Evolutionary conservation across 306 rosid genomes (phyloP).

Genomic region (Delonix regia): DNA sequence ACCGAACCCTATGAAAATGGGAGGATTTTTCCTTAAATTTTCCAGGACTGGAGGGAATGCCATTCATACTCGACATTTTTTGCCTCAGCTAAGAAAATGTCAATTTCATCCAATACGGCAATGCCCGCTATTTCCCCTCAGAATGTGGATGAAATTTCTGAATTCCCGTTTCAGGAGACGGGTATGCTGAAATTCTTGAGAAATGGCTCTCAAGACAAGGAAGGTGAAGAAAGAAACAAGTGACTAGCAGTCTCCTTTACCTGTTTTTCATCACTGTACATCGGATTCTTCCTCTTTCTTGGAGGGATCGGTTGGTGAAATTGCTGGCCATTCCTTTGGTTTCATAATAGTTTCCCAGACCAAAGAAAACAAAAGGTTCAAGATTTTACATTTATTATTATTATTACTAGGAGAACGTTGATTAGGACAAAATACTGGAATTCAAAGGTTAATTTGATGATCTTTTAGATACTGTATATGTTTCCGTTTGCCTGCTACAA

Average conservation of each 20-base stretch:
- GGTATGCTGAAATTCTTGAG: constrained; percentile 13
- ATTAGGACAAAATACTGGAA: not conserved
- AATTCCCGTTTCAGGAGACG: constrained; percentile 13
- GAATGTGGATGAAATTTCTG: constrained; percentile 2
- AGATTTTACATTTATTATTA: too few relatives aligned
- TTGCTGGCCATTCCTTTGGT: not conserved
- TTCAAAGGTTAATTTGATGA: not conserved
- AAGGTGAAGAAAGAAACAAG: constrained; percentile 29
- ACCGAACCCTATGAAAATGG: constrained; percentile 68
- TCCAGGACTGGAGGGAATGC: constrained; percentile 89
- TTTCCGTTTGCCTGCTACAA: not conserved
- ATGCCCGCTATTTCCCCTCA: constrained; percentile 9
- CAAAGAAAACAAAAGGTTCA: not conserved
- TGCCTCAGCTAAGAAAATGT: constrained; percentile 49
- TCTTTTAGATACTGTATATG: too few relatives aligned
- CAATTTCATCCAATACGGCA: constrained; percentile 9
- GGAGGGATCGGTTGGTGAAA: not conserved
- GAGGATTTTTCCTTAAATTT: constrained; percentile 91
- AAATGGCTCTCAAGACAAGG: constrained; percentile 39
- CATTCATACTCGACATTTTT: constrained; percentile 78
- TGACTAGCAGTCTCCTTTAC: not conserved
- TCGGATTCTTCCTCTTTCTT: not conserved
- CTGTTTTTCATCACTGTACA: not conserved
- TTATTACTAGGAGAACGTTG: too few relatives aligned
- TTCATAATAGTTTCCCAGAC: too few relatives aligned